These are phyloP conservation scores for Phytophthora citricola DNA, from an alignment of 352 stramenopile species.

Conservation along the genomic window DNA sequence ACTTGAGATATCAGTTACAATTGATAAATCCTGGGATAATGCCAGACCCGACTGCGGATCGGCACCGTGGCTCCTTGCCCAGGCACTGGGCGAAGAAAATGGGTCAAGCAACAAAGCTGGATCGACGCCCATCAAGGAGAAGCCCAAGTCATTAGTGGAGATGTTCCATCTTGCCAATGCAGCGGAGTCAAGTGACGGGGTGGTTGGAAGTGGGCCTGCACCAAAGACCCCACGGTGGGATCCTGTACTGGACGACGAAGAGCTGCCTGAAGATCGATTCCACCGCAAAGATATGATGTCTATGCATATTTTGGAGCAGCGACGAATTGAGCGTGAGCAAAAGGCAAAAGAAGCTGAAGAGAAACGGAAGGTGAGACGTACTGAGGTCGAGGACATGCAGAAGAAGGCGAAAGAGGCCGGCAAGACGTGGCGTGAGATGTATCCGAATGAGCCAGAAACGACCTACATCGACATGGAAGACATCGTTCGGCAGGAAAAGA, in stretches of 20 bases:
- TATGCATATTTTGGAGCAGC: conserved; percentile 86
- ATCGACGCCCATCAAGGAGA: conserved; percentile 5
- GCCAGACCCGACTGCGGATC: conserved; percentile 59
- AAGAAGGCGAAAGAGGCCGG: conserved; percentile 55
- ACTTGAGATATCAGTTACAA: conserved; percentile 41
- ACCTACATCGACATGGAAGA: conserved; percentile 83
- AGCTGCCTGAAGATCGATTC: conserved; percentile 82
- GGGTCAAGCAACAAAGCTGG: conserved; percentile 4
- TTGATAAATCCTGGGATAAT: conserved; percentile 68
- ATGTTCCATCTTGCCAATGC: conserved; percentile 69
- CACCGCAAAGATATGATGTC: conserved; percentile 88
- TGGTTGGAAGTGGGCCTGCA: not conserved
- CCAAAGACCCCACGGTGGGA: conserved; percentile 47
- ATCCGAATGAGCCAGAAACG: conserved; percentile 75
- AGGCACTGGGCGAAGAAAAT: conserved; percentile 52
- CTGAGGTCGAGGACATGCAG: conserved; percentile 64
- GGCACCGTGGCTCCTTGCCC: conserved; percentile 68
- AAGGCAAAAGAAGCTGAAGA: conserved; percentile 64
- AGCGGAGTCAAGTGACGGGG: conserved; percentile 7
- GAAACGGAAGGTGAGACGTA: conserved; percentile 52
- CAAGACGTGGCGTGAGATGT: conserved; percentile 85
- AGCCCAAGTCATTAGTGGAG: conserved; percentile 65
- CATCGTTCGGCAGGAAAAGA: conserved; percentile 60
- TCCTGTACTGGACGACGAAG: conserved; percentile 76
- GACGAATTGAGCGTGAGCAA: conserved; percentile 60